Evolutionary conservation across 768 basidiomycete species (phyloP).

Genomic region (Kwoniella botswanensis): DNA sequence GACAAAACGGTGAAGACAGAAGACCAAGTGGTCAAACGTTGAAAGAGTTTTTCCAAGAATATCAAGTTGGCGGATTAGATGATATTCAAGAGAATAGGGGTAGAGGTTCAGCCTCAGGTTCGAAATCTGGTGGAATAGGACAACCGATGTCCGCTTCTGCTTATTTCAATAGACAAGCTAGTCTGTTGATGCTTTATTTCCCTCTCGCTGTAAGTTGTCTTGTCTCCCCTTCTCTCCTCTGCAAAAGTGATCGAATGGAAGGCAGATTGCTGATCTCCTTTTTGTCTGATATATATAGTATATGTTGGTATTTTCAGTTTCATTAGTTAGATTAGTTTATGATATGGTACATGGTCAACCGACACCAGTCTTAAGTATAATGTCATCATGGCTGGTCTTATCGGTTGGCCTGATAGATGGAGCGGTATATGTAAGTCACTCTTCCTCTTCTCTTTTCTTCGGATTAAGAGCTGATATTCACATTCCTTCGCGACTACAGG

Average conservation of each 20-base stretch:
- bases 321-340: slow-evolving; percentile 53
- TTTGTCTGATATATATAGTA: slow-evolving; percentile 30
- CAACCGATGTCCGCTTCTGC: slow-evolving; percentile 48
- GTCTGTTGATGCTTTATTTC: slow-evolving; percentile 57
- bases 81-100: slow-evolving; percentile 17
- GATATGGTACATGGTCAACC: slow-evolving; percentile 47
- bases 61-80: slow-evolving; percentile 28
- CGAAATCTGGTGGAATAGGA: slow-evolving; percentile 8
- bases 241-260: no score
- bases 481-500: slow-evolving; percentile 25
- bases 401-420: slow-evolving; percentile 55
- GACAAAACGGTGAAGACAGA: slow-evolving; percentile 3
- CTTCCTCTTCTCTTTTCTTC: neutral
- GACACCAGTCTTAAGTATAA: slow-evolving; percentile 37
- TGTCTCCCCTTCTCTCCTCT: no score
- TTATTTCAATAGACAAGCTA: slow-evolving; percentile 57
- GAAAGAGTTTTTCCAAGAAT: slow-evolving; percentile 52
- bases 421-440: slow-evolving; percentile 51
- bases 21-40: slow-evolving; percentile 39
- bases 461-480: neutral
- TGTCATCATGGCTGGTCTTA: slow-evolving; percentile 52
- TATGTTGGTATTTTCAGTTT: slow-evolving; percentile 52
- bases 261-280: neutral
- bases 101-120: slow-evolving; percentile 12
- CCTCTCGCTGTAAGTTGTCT: slow-evolving; percentile 55